Evolutionary conservation across 129 eudicot species (phyloP), one percentile per base, ranked within the genome.

Genomic region (Ambrosia trifida): DNA sequence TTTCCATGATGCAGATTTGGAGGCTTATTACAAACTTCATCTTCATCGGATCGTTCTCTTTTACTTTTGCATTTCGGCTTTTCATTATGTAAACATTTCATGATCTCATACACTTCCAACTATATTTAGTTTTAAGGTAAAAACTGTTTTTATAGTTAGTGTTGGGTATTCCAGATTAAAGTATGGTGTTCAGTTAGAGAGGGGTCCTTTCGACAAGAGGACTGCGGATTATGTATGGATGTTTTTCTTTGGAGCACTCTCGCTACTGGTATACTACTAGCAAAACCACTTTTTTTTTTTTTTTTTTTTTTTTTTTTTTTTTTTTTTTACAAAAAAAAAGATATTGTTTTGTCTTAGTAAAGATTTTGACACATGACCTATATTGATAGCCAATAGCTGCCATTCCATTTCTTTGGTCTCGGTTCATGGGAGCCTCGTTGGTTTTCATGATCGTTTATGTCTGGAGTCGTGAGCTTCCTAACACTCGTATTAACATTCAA

Each of bases 201-300:
- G 95, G 74, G 89, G 87, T 30, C 87, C 95, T 65, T 87, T 79
- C 17, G 95, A 80, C 82, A 87, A 84, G 78, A 82, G 94, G 83
- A 82, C 89, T 14, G 87, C 87, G 19, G 95, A 84, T 56, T 82
- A 77, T n/a, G 76, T 80, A 43, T 88, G 95, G 95, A 88, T 88
- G 95, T 88, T 76, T 45, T 66, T 88, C 20, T 82, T 80, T 69
- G 95, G 95, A 72, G 86, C 84, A 43, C 19, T 82, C 52, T 67
- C 90, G 5, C 83, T 85, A 72, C 71, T 85, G 82, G 85, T 84
- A 78, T 32, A 41, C 45, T 62, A 66, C 32, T 12, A n/a, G n/a
- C n/a, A n/a, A 36, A 49, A 40, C 4, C 36, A 52, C 41, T 36
- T 5, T 10, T 4, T 38, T 78, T 30, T 36, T 20, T 24, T 31